Evolutionary conservation across 768 basidiomycete genomes (phyloP), one percentile per base, ranked within the genome.

Genomic region (Amanita exitialis): DNA sequence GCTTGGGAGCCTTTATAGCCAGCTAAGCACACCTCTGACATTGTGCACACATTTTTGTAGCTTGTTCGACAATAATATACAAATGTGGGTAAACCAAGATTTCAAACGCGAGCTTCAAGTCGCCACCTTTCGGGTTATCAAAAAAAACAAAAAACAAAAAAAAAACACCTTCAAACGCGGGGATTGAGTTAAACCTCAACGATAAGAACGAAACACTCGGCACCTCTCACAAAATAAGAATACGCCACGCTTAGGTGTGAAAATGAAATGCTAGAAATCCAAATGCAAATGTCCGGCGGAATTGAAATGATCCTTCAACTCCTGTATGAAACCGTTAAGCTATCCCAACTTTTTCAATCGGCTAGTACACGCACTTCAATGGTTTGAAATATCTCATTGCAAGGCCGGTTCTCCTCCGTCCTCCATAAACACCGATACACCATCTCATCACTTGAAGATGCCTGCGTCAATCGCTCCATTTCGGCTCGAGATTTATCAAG

Each of bases 371-470:
- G 6, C 46, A 71, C 70, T 59, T 67, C 59, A 39, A 63, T 57
- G 30, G 54, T 61, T n/a, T 55, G 48, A 49, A 71, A 72, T 13
- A 69, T 53, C 16, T 62, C 64, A 6, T 59, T 59, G 51, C 73
- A 76, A 6, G 59, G 52, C 9, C 57, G 55, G 9, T 57, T 56
- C 18, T 44, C 57, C 34, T 60, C 60, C 13, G 56, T 50, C 49
- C 69, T 64, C 75, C 75, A 78, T 48, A 65, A 56, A 60, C 76
- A 78, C 20, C 65, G 63, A 55, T 69, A 73, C 10, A 75, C 70
- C 56, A 66, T 45, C 9, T 64, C 65, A 18, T 66, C 62, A 8
- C 51, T 59, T 6, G 13, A 44, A 44, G 48, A 37, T 37, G n/a
- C 47, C 39, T 57, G 56, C 8, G 50, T 60, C 9, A 60, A 42